Percentiles rank a stretch among this genome's conserved stretches.
Evolutionary conservation across 129 eudicot genomes (phyloP).

Genomic region (Flaveria linearis): DNA sequence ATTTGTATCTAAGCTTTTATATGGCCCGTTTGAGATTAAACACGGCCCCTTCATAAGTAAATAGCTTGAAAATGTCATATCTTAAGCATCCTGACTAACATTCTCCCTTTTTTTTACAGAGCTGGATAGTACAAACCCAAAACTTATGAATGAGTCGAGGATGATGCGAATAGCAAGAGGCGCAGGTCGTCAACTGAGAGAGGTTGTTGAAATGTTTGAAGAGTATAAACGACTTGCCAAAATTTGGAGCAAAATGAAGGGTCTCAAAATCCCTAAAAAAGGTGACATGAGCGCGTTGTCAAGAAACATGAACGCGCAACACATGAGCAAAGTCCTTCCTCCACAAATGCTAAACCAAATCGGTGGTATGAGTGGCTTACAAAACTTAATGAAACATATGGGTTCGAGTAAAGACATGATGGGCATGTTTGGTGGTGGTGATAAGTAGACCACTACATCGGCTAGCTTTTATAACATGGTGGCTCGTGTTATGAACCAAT

Average conservation of each 20-base stretch:
- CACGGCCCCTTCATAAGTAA: neutral
- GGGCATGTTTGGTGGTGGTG: conserved; percentile 99
- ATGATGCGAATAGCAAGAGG: conserved; percentile 96
- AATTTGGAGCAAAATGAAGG: conserved; percentile 96
- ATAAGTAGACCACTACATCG: conserved; percentile 35
- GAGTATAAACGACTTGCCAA: conserved; percentile 94
- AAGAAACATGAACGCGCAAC: conserved; percentile 89
- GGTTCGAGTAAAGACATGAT: conserved; percentile 89
- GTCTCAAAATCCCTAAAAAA: conserved; percentile 90
- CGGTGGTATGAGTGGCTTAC: conserved; percentile 96
- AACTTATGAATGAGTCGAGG: conserved; percentile 84
- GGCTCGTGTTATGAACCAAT: neutral
- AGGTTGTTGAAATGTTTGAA: conserved; percentile 88
- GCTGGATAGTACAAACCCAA: conserved; percentile 88
- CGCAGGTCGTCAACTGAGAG: conserved; percentile 72
- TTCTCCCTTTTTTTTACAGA: conserved; percentile 38
- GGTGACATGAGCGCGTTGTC: conserved; percentile 91
- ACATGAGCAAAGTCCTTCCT: conserved; percentile 93
- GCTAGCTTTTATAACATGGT: neutral
- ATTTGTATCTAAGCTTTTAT: too few species aligned
- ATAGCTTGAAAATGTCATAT: neutral
- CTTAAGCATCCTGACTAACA: neutral
- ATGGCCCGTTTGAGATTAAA: too few species aligned
- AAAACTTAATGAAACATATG: conserved; percentile 90
- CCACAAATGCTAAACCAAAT: conserved; percentile 93